Base-by-base conservation (phyloP, 139 green algal species). In the Chlamydomonas urium region DNA sequence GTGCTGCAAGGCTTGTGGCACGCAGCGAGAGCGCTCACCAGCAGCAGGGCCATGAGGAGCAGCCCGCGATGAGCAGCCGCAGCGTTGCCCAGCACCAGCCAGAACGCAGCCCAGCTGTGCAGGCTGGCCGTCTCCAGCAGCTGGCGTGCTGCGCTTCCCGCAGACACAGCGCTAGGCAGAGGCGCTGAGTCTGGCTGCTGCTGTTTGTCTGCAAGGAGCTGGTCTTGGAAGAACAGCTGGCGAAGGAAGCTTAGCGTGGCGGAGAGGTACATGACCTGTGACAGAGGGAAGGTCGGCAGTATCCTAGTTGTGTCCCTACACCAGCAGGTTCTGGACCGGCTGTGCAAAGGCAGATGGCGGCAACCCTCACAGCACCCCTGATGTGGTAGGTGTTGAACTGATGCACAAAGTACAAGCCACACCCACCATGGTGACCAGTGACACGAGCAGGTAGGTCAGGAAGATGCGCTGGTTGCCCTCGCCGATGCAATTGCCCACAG, bases 401-500 rank as follows among this genome's bases (percentile, higher is more conserved):
- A 53, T 17, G 10, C 42, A 53, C 14, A 10, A 53, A 53, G 14
- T 17, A 53, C 42, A n/a, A n/a, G n/a, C n/a, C n/a, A n/a, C n/a
- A n/a, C 42, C 42, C 3, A 61, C 71, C 60, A 71, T 58, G 14
- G 71, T 35, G 14, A 38, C 1, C 5, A 56, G 32, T 61, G 71
- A 66, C 33, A 4, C 26, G 23, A 73, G 48, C 0, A 86, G 53
- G 62, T 70, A 86, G 19, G 65, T 65, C 0, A 62, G 24, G 38
- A 85, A 85, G n/a, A 74, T 24, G 45, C 74, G 73, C 60, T 88
- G 75, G 76, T 92, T 90, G 57, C 62, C 62, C 58, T 84, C 78
- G 1, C 90, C 90, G 21, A 96, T 79, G 63, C 88, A 93, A 45
- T 85, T 90, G 59, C 72, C 68, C 2, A 92, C 71, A 78, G 87